A percentile compares a stretch with the other conserved stretches of the same genome.
phyloP scores from a whole-genome alignment of 129 eudicot species.

The Centaurea solstitialis region DNA sequence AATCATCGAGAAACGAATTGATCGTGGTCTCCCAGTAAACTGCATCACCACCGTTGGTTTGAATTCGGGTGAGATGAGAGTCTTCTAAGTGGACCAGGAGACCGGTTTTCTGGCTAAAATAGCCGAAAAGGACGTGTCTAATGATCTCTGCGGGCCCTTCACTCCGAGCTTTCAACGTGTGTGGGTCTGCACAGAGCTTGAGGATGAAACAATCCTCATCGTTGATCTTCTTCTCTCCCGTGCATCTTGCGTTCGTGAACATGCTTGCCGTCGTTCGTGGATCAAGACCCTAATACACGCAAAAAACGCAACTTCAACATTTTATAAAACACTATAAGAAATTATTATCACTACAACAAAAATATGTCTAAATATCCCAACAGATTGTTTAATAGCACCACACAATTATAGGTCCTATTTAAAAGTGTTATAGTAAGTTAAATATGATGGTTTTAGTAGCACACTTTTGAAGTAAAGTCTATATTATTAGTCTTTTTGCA shows the following conservation, averaged over 20 bases:
- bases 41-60: conserved; percentile 84
- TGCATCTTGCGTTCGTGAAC: conserved; percentile 87
- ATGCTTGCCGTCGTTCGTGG: conserved; percentile 90
- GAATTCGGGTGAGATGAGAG: conserved; percentile 90
- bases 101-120: conserved; percentile 91
- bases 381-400: background rate
- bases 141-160: conserved; percentile 98
- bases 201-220: conserved; percentile 94
- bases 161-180: conserved; percentile 77
- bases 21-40: conserved; percentile 99
- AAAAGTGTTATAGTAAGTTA: background rate
- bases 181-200: conserved; percentile 85
- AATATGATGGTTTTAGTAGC: no score
- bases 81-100: conserved; percentile 81
- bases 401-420: background rate
- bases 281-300: conserved; percentile 65
- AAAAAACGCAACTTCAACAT: background rate
- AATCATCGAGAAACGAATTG: conserved; percentile 84
- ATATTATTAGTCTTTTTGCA: no score
- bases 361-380: background rate
- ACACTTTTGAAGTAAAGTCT: no score
- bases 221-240: conserved; percentile 81
- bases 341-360: background rate
- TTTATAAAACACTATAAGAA: background rate
- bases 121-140: conserved; percentile 85